Evolutionary conservation across 1,284 basidiomycete genomes (phyloP), one percentile per base, ranked within the genome.

Genomic region (Tetrapyrgos nigripes): DNA sequence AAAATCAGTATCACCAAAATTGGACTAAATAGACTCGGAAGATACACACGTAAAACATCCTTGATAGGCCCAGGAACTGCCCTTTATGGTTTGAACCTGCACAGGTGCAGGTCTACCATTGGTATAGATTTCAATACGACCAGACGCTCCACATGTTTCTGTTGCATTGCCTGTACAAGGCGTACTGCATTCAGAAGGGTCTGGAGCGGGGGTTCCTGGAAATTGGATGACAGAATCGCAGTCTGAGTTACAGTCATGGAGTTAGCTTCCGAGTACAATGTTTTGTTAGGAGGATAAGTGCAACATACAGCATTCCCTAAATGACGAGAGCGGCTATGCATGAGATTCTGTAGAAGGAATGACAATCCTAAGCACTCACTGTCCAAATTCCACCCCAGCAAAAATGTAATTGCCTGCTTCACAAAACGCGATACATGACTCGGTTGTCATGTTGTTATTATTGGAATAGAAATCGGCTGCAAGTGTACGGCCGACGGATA

Each of bases 151-250:
- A 49, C 78, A 79, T 9, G 71, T 64, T 59, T 79, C 75, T 0
- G 67, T 62, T 1, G 69, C 43, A 57, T 79, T 73, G 11, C 78
- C 77, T 21, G 64, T 70, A 57, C 78, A 79, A 5, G 70, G 63
- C 44, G 70, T 61, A 46, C 70, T 66, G 59, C 77, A 79, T 45
- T 78, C 74, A 6, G 62, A 67, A n/a, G 69, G 60, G 3, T 68
- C 60, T 2, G 44, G 24, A 9, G 71, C 69, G 11, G 57, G 64
- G 6, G 60, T 66, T 33, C 74, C 69, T 26, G 76, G 75, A 23
- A 74, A 64, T 62, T 79, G 77, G 48, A 78, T 75, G 0, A 73
- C 73, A 14, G 74, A 77, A 62, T 78, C 76, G 59, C 77, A 78
- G 62, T 78, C 76, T 79, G 62, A 10, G 50, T 29, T 19, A 49